A percentile compares a stretch with the other conserved stretches of the same genome.
Conservation (phyloP, 495 filamentous ascomycete species). For the Lasiosphaeria miniovina region DNA sequence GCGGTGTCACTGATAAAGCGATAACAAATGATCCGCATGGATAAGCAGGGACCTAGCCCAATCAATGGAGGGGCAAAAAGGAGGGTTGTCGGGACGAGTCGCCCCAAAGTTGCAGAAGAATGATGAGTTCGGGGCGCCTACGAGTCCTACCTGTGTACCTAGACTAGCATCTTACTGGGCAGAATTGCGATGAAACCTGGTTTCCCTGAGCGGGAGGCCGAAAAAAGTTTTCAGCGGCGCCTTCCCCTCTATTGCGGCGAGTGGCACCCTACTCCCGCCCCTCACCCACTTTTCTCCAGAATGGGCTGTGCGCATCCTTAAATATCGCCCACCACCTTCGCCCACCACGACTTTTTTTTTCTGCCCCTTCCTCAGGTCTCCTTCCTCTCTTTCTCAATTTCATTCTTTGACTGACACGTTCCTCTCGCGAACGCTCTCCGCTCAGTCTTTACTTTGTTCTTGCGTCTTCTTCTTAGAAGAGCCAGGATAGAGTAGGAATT, state of each 20-base stretch:
- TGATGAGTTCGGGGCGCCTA: not conserved
- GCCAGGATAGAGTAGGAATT: conserved; percentile 39
- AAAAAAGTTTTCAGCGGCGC: conserved; percentile 30
- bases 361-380: conserved; percentile 23
- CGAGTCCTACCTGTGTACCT: not conserved
- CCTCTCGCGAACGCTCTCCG: conserved; percentile 26
- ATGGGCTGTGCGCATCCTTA: conserved; percentile 27
- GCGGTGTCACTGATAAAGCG: conserved; percentile 24
- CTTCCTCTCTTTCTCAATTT: conserved; percentile 18
- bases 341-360: conserved; percentile 14
- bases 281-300: conserved; percentile 12
- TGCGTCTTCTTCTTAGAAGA: conserved; percentile 27
- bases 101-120: conserved; percentile 13
- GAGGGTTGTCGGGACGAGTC: conserved; percentile 8
- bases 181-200: conserved; percentile 7
- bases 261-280: conserved; percentile 10
- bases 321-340: conserved; percentile 22
- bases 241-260: conserved; percentile 25
- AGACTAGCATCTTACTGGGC: not conserved
- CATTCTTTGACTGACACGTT: conserved; percentile 22
- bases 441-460: conserved; percentile 32
- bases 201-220: conserved; percentile 19
- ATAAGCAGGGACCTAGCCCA: conserved; percentile 21
- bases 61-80: conserved; percentile 26
- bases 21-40: conserved; percentile 29